Conservation (phyloP, 495 filamentous ascomycete species). For the Immersiella caudata region DNA sequence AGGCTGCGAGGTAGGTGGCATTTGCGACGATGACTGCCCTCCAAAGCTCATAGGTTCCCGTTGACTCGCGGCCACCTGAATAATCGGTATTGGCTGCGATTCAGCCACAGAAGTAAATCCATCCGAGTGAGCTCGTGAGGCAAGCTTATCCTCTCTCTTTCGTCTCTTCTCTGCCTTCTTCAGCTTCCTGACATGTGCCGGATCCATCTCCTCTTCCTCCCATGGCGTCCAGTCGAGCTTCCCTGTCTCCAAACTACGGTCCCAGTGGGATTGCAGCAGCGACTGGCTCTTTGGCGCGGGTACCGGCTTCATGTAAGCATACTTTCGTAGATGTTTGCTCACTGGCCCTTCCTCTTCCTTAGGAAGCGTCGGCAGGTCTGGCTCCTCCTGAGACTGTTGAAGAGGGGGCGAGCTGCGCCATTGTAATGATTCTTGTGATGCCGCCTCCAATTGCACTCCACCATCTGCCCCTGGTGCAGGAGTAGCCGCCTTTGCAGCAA, state of each 20-base stretch:
- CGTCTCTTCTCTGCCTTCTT: slow-evolving; percentile 8
- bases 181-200: slow-evolving; percentile 13
- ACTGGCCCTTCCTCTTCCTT: background rate
- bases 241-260: slow-evolving; percentile 25
- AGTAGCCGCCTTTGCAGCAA: slow-evolving; percentile 10
- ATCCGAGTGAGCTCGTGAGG: background rate
- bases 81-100: slow-evolving; percentile 4
- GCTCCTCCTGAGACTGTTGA: slow-evolving; percentile 13
- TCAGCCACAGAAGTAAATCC: background rate
- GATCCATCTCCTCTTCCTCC: slow-evolving; percentile 21
- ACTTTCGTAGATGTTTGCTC: slow-evolving; percentile 30
- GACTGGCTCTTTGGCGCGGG: background rate
- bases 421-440: slow-evolving; percentile 16
- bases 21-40: slow-evolving; percentile 8
- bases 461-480: slow-evolving; percentile 11
- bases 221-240: slow-evolving; percentile 26
- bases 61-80: background rate
- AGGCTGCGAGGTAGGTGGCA: slow-evolving; percentile 16
- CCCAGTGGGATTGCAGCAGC: slow-evolving; percentile 22
- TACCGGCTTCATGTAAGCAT: slow-evolving; percentile 23
- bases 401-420: slow-evolving; percentile 30
- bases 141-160: slow-evolving; percentile 9
- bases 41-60: background rate
- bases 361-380: background rate
- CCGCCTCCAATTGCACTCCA: background rate